Evolutionary conservation across 2,329 filamentous ascomycete genomes (phyloP).

Genomic region (Periconia sp.): DNA sequence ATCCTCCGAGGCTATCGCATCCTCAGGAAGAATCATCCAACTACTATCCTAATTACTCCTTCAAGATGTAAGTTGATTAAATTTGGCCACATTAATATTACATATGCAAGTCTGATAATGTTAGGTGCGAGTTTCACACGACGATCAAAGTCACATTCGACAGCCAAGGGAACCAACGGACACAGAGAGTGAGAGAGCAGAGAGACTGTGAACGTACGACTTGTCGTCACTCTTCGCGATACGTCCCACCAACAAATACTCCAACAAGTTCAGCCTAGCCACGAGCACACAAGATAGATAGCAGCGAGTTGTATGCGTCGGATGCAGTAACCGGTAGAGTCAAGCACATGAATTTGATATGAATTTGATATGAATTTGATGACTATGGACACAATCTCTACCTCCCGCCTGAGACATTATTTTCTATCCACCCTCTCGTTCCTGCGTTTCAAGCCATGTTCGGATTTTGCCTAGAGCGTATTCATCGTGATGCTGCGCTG

Average conservation of each 20-base stretch:
- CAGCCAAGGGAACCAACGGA: neutral
- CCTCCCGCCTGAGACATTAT: too few relatives aligned
- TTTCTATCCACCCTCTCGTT: too few relatives aligned
- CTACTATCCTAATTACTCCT: neutral
- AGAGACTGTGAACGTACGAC: conserved; percentile 4
- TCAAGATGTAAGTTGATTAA: neutral
- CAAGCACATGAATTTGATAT: too few relatives aligned
- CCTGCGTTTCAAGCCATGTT: too few relatives aligned
- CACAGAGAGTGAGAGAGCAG: neutral
- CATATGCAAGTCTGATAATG: neutral
- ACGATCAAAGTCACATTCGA: neutral
- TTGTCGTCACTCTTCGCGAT: conserved; percentile 3
- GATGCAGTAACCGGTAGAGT: too few relatives aligned
- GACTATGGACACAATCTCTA: too few relatives aligned
- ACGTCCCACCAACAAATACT: conserved; percentile 2
- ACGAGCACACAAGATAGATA: too few relatives aligned
- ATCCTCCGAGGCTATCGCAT: neutral
- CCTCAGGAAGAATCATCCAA: neutral
- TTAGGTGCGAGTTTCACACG: neutral
- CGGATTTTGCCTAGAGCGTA: conserved; percentile 17
- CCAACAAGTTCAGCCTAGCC: conserved; percentile 3
- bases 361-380: too few relatives aligned
- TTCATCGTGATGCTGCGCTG: conserved; percentile 15
- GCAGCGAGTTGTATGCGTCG: too few relatives aligned
- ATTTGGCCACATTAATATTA: neutral